Percentiles rank a stretch among this genome's conserved stretches.
Evolutionary conservation across 805 yeast genomes (phyloP).

Genomic region (Candida oleophila): DNA sequence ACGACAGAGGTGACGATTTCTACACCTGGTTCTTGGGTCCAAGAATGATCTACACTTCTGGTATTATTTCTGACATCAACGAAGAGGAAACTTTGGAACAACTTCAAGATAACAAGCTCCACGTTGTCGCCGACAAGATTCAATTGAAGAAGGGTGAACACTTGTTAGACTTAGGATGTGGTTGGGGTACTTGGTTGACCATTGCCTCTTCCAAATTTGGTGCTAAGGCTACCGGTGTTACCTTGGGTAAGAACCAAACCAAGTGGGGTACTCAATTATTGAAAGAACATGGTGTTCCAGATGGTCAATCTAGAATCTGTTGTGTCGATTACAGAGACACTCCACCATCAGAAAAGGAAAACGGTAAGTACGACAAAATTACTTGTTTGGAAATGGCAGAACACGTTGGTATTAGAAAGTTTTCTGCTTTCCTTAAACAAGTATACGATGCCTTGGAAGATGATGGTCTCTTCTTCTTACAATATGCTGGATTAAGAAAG

Average conservation of each 20-base stretch:
- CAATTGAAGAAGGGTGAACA: constrained; percentile 69
- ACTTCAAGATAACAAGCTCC: constrained; percentile 86
- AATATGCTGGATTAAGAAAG: constrained; percentile 88
- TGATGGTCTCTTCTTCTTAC: constrained; percentile 84
- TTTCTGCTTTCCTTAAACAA: constrained; percentile 71
- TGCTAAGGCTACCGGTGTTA: constrained; percentile 85
- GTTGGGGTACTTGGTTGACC: constrained; percentile 93
- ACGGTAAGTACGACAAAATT: constrained; percentile 71
- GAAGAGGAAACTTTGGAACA: constrained; percentile 72
- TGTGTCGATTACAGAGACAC: constrained; percentile 91
- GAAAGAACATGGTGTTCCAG: constrained; percentile 62
- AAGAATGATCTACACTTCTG: constrained; percentile 91
- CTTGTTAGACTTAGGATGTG: constrained; percentile 86
- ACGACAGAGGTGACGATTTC: constrained; percentile 95
- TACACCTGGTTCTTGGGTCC: constrained; percentile 94
- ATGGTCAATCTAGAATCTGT: constrained; percentile 70
- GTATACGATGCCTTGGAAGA: constrained; percentile 86
- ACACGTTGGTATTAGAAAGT: constrained; percentile 91
- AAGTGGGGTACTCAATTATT: constrained; percentile 80
- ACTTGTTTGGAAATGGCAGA: constrained; percentile 95
- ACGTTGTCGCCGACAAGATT: constrained; percentile 84
- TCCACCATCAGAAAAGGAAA: constrained; percentile 56
- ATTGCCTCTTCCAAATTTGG: constrained; percentile 80
- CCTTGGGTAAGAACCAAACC: constrained; percentile 89
- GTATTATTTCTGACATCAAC: constrained; percentile 71